Evolutionary conservation across 148 eudicot species (phyloP).

Genomic region (Nepenthes gracilis): DNA sequence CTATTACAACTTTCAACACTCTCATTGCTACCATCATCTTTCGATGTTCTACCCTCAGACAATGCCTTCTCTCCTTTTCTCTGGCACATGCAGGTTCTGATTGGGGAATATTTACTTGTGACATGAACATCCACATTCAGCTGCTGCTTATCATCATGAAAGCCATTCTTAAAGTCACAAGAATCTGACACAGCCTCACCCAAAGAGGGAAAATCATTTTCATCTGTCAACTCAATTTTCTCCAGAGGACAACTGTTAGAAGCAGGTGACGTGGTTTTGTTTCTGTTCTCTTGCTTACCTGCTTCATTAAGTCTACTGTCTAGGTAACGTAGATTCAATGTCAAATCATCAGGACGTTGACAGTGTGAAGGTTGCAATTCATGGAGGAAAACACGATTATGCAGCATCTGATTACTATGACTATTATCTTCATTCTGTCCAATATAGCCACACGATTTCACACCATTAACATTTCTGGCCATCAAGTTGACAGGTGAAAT

Average conservation of each 20-base stretch:
- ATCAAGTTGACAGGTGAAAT: background rate
- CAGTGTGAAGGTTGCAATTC: conserved; percentile 4
- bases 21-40: conserved; percentile 32
- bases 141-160: conserved; percentile 2
- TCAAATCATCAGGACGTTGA: conserved; percentile 3
- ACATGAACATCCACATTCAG: conserved; percentile 9
- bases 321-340: conserved; percentile 2
- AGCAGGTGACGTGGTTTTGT: conserved; percentile 3
- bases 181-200: conserved; percentile 7
- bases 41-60: conserved; percentile 15
- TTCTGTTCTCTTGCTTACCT: conserved; percentile 8
- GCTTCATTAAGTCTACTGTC: conserved; percentile 1
- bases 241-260: conserved; percentile 7
- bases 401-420: background rate
- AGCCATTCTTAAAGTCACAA: background rate
- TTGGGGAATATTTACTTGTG: conserved; percentile 18
- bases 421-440: conserved; percentile 4
- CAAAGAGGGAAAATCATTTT: conserved; percentile 17
- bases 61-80: conserved; percentile 34
- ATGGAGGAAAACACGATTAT: background rate
- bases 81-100: conserved; percentile 6
- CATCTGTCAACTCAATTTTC: conserved; percentile 27
- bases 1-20: conserved; percentile 54
- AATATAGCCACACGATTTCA: conserved; percentile 2
- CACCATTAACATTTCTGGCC: background rate